Percentiles rank a stretch among this genome's conserved stretches.
phyloP scores from a whole-genome alignment of 768 basidiomycete species.

The Auricularia sp. region DNA sequence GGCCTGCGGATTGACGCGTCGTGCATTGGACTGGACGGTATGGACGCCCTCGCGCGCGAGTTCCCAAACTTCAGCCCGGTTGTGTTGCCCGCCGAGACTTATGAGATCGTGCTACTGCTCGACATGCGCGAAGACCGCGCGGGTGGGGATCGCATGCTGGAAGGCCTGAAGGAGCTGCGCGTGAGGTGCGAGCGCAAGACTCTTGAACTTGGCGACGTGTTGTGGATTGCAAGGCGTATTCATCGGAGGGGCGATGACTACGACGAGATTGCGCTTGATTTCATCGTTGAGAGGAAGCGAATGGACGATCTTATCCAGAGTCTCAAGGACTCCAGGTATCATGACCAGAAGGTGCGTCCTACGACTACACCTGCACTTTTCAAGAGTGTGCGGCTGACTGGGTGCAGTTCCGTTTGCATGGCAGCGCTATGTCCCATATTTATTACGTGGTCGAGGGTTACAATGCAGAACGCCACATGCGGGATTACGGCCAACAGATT shows the following conservation, averaged over 20 bases:
- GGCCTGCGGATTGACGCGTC: neutral
- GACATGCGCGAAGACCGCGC: conserved; percentile 27
- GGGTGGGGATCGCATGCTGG: neutral
- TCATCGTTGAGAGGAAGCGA: conserved; percentile 31
- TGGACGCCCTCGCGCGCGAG: neutral
- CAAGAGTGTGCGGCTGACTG: neutral
- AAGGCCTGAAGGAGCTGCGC: conserved; percentile 11
- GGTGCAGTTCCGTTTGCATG: conserved; percentile 22
- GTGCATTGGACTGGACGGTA: neutral
- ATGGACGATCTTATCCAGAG: conserved; percentile 28
- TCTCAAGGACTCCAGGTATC: conserved; percentile 22
- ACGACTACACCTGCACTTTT: neutral
- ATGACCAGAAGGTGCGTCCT: conserved; percentile 16
- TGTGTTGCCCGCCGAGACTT: conserved; percentile 21
- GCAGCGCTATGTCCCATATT: conserved; percentile 23
- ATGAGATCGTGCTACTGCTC: conserved; percentile 27
- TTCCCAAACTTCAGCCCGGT: conserved; percentile 14
- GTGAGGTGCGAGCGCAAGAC: conserved; percentile 23
- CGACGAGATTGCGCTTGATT: conserved; percentile 29
- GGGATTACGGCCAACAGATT: conserved; percentile 15
- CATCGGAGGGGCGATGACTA: conserved; percentile 4
- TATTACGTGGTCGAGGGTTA: conserved; percentile 29
- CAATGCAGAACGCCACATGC: conserved; percentile 7
- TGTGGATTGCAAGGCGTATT: conserved; percentile 26
- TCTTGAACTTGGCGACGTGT: conserved; percentile 29